Conservation (phyloP, 768 basidiomycete genomes). For the Clathrus columnatus region DNA sequence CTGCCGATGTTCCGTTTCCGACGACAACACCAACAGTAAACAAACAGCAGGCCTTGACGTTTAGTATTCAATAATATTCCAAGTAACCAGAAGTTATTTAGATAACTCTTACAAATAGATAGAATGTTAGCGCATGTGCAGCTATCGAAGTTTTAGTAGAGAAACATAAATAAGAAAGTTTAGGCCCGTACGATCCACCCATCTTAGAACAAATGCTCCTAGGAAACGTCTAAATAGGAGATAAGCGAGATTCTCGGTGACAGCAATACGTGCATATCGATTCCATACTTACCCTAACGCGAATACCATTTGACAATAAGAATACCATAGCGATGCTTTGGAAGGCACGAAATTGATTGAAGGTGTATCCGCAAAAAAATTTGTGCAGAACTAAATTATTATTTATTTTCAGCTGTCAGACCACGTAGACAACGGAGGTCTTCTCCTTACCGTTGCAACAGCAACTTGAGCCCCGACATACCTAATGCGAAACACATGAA, state of each 20-base stretch:
- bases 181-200: constrained; percentile 50
- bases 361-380: constrained; percentile 55
- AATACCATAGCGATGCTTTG: constrained; percentile 55
- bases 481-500: background rate
- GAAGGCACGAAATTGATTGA: constrained; percentile 43
- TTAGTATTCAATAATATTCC: constrained; percentile 28
- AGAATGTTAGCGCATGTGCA: constrained; percentile 9
- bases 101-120: background rate
- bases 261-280: background rate
- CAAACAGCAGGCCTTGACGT: constrained; percentile 45
- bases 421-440: constrained; percentile 2
- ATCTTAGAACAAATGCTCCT: constrained; percentile 50
- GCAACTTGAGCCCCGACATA: constrained; percentile 54
- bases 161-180: background rate
- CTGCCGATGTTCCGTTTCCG: constrained; percentile 42
- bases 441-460: constrained; percentile 32
- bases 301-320: constrained; percentile 64
- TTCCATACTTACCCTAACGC: constrained; percentile 38
- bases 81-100: background rate
- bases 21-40: constrained; percentile 45
- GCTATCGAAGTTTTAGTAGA: background rate
- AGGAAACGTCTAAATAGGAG: constrained; percentile 36
- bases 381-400: constrained; percentile 45
- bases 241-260: constrained; percentile 8
- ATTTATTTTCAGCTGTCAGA: background rate